Evolutionary conservation across 257 asterid genomes (phyloP).

Genomic region (Parsonsia alboflavescens): DNA sequence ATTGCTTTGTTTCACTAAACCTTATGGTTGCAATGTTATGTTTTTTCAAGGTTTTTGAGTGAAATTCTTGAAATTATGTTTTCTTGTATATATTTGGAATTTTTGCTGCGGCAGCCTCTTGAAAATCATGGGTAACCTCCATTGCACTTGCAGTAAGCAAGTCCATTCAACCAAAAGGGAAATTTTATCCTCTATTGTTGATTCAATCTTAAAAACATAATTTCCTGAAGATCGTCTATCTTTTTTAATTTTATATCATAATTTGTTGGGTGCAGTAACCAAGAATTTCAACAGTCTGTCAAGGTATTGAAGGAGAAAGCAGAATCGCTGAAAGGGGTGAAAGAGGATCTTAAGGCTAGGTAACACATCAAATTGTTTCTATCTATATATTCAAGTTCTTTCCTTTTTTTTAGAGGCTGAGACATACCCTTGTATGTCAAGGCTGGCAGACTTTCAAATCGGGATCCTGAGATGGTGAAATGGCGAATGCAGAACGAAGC

Average conservation of each 20-base stretch:
- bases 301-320: slow-evolving; percentile 80
- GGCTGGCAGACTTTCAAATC: slow-evolving; percentile 85
- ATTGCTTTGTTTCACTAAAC: not conserved
- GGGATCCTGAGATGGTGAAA: slow-evolving; percentile 92
- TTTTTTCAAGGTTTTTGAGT: not conserved
- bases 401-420: slow-evolving; percentile 59
- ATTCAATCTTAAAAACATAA: not conserved
- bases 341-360: slow-evolving; percentile 81
- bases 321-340: slow-evolving; percentile 61
- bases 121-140: not conserved
- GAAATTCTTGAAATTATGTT: slow-evolving; percentile 1
- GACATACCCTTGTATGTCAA: slow-evolving; percentile 99
- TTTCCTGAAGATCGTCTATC: not conserved
- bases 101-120: not conserved
- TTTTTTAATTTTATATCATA: not conserved
- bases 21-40: not conserved
- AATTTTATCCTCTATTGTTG: not conserved
- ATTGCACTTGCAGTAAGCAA: not conserved
- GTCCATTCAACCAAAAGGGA: not conserved
- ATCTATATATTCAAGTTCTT: slow-evolving; percentile 18
- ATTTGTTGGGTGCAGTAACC: slow-evolving; percentile 45
- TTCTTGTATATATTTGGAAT: not conserved
- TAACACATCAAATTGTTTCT: slow-evolving; percentile 21
- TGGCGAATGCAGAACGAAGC: slow-evolving; percentile 99
- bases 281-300: slow-evolving; percentile 60